Percentiles rank a stretch among this genome's conserved stretches.
phyloP scores from a whole-genome alignment of 371 early-diverging fungal species.

The Entomophthora muscae region DNA sequence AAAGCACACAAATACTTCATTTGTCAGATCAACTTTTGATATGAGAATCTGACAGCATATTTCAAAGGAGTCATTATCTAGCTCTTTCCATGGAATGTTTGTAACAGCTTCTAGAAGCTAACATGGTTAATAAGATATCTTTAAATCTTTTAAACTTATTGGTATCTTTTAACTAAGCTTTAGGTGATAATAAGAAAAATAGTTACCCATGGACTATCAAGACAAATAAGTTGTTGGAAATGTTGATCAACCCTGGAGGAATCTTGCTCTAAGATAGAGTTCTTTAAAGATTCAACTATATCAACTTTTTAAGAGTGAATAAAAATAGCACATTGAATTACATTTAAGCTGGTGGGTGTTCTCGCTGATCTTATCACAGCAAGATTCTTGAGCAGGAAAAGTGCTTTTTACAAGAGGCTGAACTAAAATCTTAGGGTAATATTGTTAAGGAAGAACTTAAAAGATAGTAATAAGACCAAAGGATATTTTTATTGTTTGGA shows the following conservation, averaged over 20 bases:
- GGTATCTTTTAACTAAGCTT: not conserved
- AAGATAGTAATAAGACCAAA: no score
- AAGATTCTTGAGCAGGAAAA: no score
- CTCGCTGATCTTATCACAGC: no score
- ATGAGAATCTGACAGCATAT: not conserved
- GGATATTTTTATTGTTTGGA: not conserved
- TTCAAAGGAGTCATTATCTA: not conserved
- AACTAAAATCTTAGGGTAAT: not conserved
- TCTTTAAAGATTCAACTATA: not conserved
- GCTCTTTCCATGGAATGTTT: not conserved
- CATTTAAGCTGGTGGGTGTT: no score
- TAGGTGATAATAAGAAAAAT: not conserved
- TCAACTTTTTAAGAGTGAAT: not conserved
- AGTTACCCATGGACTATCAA: not conserved
- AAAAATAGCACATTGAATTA: not conserved
- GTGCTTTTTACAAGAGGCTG: not conserved
- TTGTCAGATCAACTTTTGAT: not conserved
- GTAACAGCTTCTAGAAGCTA: not conserved
- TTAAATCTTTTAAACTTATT: not conserved
- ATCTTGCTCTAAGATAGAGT: not conserved
- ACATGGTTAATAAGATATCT: not conserved
- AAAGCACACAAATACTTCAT: not conserved
- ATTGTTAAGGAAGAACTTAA: not conserved
- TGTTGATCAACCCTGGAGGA: not conserved
- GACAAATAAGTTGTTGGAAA: not conserved